These are phyloP conservation scores for Durusdinium trenchii DNA, from an alignment of 73 alveolate genomes.

Conservation along the genomic window DNA sequence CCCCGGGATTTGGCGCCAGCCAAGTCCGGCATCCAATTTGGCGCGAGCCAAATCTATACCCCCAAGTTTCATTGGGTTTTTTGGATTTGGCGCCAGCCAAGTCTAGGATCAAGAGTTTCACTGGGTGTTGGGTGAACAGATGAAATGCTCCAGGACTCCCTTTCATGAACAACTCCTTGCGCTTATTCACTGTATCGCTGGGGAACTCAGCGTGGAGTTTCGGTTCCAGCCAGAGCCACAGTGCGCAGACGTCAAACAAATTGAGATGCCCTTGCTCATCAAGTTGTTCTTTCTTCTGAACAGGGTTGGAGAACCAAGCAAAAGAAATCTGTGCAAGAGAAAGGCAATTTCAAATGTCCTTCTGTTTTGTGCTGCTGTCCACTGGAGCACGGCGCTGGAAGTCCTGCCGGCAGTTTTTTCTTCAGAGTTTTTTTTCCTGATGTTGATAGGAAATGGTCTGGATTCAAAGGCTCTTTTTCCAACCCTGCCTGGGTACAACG, in stretches of 20 bases:
- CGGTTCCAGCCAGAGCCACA: not conserved
- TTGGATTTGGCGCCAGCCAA: not conserved
- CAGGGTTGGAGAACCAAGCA: not conserved
- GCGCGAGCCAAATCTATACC: not conserved
- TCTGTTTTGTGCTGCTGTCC: not conserved
- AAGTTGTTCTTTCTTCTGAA: slow-evolving; percentile 6
- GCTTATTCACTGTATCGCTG: not conserved
- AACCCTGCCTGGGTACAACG: not conserved
- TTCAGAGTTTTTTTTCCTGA: too few species aligned
- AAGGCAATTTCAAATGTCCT: not conserved
- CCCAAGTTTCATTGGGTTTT: not conserved
- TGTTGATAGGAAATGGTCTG: not conserved
- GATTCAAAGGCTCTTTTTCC: not conserved
- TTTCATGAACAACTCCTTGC: not conserved
- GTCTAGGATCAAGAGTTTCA: not conserved
- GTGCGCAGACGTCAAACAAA: not conserved
- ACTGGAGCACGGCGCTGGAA: not conserved
- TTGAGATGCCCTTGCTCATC: not conserved
- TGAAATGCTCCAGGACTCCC: not conserved
- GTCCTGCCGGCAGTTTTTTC: not conserved
- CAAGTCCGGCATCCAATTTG: not conserved
- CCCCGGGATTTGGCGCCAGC: not conserved
- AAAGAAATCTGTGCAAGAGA: not conserved
- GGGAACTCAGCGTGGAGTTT: not conserved
- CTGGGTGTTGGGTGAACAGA: not conserved